phyloP scores from a whole-genome alignment of 192 early-diverging fungal species.

The Podila clonocystis region DNA sequence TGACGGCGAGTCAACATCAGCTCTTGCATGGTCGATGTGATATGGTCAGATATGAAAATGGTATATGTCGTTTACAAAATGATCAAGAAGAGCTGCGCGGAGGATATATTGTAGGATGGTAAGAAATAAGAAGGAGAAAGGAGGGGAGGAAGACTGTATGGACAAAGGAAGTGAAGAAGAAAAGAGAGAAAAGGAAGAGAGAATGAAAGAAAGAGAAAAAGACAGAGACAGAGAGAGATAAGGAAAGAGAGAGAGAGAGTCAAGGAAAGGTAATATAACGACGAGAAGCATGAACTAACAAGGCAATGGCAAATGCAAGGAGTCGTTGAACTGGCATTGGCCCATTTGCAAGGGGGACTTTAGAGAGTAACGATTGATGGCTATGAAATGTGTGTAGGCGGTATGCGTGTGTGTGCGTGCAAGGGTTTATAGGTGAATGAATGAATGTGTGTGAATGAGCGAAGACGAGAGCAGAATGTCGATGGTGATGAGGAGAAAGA shows the following conservation, averaged over 20 bases:
- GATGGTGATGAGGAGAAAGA: no score
- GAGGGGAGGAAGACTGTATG: constrained; percentile 2
- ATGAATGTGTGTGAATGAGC: no score
- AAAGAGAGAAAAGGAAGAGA: constrained; percentile 18
- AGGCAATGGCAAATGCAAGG: neutral
- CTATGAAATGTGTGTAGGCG: no score
- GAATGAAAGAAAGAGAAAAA: constrained; percentile 30
- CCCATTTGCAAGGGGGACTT: no score
- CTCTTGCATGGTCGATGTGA: constrained; percentile 21
- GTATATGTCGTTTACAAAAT: neutral
- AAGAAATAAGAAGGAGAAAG: neutral
- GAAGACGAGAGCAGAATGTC: no score
- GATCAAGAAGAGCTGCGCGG: neutral
- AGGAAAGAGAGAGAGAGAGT: no score
- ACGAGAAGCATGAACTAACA: neutral
- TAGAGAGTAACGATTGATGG: no score
- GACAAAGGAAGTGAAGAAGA: constrained; percentile 27
- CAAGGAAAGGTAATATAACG: constrained; percentile 11
- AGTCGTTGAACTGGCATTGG: constrained; percentile 8
- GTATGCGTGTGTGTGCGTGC: neutral
- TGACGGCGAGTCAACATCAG: constrained; percentile 38
- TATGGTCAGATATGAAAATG: neutral
- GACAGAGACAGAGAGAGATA: constrained; percentile 38
- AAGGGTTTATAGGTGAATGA: neutral
- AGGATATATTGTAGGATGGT: neutral